Conservation (phyloP, 768 basidiomycete species). For the Tulasnella sp. region DNA sequence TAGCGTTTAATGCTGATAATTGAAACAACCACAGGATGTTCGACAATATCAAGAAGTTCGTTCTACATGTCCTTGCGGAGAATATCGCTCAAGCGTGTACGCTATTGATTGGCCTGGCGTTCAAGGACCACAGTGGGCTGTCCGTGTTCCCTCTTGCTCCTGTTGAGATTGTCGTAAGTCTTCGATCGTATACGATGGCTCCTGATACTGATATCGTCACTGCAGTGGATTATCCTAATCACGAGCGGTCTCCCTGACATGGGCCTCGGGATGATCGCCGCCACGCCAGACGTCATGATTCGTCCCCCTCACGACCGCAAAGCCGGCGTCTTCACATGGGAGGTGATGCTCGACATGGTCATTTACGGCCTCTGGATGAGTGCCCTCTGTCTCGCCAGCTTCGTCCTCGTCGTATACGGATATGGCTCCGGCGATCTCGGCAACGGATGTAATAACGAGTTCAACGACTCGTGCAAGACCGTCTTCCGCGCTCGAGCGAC, state of each 20-base stretch:
- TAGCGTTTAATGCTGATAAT: neutral
- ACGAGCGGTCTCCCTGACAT: slow-evolving; percentile 42
- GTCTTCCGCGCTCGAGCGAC: slow-evolving; percentile 31
- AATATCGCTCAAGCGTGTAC: slow-evolving; percentile 46
- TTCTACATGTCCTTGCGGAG: slow-evolving; percentile 40
- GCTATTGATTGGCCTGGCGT: slow-evolving; percentile 44
- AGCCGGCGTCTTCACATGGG: slow-evolving; percentile 28
- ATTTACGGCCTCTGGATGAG: slow-evolving; percentile 31
- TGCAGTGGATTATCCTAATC: slow-evolving; percentile 40
- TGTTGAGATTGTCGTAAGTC: slow-evolving; percentile 28
- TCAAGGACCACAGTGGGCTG: slow-evolving; percentile 35
- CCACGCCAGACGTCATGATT: slow-evolving; percentile 40
- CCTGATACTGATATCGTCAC: slow-evolving; percentile 7
- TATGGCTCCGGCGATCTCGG: slow-evolving; percentile 25
- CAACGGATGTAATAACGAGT: slow-evolving; percentile 25
- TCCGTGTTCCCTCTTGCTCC: slow-evolving; percentile 49
- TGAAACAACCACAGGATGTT: slow-evolving; percentile 26
- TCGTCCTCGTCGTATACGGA: slow-evolving; percentile 29
- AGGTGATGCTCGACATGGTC: slow-evolving; percentile 27
- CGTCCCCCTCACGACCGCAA: slow-evolving; percentile 30
- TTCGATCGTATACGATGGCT: slow-evolving; percentile 3
- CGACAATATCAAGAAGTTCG: slow-evolving; percentile 44
- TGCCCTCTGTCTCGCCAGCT: slow-evolving; percentile 26
- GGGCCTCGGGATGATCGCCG: slow-evolving; percentile 41
- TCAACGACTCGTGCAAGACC: slow-evolving; percentile 25